Evolutionary conservation across 345 rosid genomes (phyloP).

Genomic region (Linum trigynum): DNA sequence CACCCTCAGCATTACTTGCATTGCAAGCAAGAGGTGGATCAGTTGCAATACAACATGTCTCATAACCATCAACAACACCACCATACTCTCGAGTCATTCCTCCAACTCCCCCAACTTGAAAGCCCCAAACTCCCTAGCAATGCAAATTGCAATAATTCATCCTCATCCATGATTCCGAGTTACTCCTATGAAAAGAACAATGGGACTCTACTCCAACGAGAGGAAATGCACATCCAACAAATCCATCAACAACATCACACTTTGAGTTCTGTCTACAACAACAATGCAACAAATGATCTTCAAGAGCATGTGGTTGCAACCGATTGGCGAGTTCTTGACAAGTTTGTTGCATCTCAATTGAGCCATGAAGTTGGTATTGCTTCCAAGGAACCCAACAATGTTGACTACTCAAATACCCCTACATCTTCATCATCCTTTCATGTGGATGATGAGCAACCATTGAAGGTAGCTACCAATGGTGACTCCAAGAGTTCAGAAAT

Average conservation of each 20-base stretch:
- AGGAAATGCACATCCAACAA: not conserved
- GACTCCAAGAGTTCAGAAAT: not conserved
- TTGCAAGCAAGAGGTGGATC: constrained; percentile 71
- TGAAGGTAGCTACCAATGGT: not conserved
- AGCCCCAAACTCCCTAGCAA: constrained; percentile 49
- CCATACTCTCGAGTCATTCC: constrained; percentile 16
- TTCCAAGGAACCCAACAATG: not conserved
- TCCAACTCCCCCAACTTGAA: constrained; percentile 73
- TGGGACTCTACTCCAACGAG: constrained; percentile 17
- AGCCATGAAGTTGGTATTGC: not conserved
- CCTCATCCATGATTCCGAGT: not conserved
- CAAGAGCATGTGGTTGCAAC: not conserved
- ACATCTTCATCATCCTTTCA: not conserved
- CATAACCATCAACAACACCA: constrained; percentile 21
- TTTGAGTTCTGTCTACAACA: not conserved
- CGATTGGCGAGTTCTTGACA: constrained; percentile 5
- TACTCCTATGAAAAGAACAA: not conserved
- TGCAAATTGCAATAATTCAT: not conserved
- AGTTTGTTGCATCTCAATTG: not conserved
- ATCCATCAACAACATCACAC: not conserved
- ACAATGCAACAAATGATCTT: not conserved
- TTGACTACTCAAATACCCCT: not conserved
- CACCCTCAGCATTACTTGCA: constrained; percentile 35
- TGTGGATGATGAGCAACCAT: constrained; percentile 12
- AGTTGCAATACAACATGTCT: constrained; percentile 42